Conservation (phyloP, 257 asterid species). For the Coffea canephora region DNA sequence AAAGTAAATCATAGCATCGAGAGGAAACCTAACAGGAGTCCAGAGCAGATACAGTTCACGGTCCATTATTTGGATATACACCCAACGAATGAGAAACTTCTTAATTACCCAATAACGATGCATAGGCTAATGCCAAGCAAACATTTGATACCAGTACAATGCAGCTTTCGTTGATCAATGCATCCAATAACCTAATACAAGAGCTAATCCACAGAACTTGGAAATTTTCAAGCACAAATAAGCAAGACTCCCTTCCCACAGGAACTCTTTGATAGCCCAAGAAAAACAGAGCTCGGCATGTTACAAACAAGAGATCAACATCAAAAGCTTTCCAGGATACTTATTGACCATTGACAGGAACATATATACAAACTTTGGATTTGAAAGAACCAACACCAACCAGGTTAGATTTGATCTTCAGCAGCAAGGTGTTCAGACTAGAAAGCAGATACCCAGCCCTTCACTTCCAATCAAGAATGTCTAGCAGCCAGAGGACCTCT, state of each 20-base stretch:
- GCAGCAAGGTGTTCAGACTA: slow-evolving; percentile 5
- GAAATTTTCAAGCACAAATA: background rate
- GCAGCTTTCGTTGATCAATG: background rate
- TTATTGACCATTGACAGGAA: slow-evolving; percentile 14
- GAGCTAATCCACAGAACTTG: background rate
- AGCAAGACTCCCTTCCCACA: background rate
- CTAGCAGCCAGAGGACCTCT: slow-evolving; percentile 87
- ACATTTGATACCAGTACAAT: background rate
- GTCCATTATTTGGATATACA: background rate
- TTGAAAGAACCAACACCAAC: slow-evolving; percentile 14
- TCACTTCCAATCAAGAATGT: slow-evolving; percentile 98
- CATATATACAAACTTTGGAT: slow-evolving; percentile 23
- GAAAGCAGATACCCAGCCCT: slow-evolving; percentile 6
- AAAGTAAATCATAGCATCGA: background rate
- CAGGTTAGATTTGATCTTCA: slow-evolving; percentile 2
- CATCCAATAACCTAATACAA: background rate
- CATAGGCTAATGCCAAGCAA: background rate
- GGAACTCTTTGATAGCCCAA: slow-evolving; percentile 1
- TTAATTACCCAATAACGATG: background rate
- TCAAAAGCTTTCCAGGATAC: slow-evolving; percentile 4
- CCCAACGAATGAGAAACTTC: background rate
- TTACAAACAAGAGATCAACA: background rate
- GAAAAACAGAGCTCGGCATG: slow-evolving; percentile 1
- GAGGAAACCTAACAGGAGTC: background rate
- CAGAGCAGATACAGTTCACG: no score